Base-by-base conservation (phyloP, 208 protist species). In the Trypanosoma mega region DNA sequence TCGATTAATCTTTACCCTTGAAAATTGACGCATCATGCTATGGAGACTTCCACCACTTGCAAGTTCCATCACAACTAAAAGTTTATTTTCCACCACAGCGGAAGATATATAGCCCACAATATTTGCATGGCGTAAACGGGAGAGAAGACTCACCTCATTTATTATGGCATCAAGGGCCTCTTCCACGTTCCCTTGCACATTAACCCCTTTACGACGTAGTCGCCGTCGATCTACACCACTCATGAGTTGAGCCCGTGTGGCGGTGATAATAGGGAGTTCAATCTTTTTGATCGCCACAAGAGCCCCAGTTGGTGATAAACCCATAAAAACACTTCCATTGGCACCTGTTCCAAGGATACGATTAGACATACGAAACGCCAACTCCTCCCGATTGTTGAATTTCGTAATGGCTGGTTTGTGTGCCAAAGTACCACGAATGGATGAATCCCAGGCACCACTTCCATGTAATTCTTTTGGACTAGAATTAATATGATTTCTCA, bases 41-140 rank as follows among this genome's bases (percentile, higher is more conserved):
- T 67, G 64, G 14, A 97, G 76, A 31, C 80, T 89, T 20, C 92
- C 92, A 41, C 78, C 83, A 45, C 82, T 77, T 41, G 89, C 68
- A 57, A 90, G 91, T 68, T 97, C 90, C 72, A 92, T 84, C 6
- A 90, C 80, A 29, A 97, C 75, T 52, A 92, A 71, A 6, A 77
- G 21, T 44, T 62, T 63, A 21, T 63, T 44, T 14, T 58, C 44
- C 5, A 68, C 11, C 20, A 74, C n/a, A 14, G 68, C 43, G 27
- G 36, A 74, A 14, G 60, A 63, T 54, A 78, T 58, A 50, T 78
- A 75, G 30, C 73, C 73, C 46, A 78, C 68, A 43, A 75, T 72
- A 43, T 78, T 73, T 20, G 49, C 30, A 46, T 72, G 66, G 21
- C 84, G 83, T 45, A 91, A 70, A 49, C 63, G 67, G 34, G 75